Evolutionary conservation across 202 grass and related monocot genomes (phyloP), one percentile per base, ranked within the genome.

Genomic region (Tripidium arundinaceum): DNA sequence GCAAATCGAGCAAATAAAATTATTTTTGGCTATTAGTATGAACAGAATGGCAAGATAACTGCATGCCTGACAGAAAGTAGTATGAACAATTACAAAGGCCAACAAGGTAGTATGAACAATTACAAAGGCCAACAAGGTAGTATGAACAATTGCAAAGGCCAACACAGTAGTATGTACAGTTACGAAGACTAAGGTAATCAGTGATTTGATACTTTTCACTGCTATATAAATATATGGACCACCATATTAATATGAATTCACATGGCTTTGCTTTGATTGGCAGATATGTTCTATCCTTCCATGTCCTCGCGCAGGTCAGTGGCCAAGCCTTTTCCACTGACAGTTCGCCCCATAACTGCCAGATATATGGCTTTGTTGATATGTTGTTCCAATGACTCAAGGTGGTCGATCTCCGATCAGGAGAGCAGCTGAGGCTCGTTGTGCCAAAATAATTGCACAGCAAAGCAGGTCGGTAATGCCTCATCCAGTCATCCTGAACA

Each of bases 401-500:
- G 21, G 38, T 2, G 2, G 14, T 79, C 10, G 1, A 57, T 69
- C 47, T 40, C 63, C 22, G 5, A 58, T 29, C 9, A 70, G 21
- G 21, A 67, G 62, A 38, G 24, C 77, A 54, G 24, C n/a, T 0
- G 0, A 39, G n/a, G 70, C 6, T 0, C 31, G 0, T 6, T 74
- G 71, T 9, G n/a, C 31, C 71, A 0, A 31, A 59, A 59, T 57
- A 22, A 57, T 74, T 57, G 49, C 7, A 2, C 24, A 2, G 29
- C 4, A 26, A 67, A 10, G 62, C n/a, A 38, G n/a, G n/a, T n/a
- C n/a, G n/a, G n/a, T 18, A 27, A 68, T 69, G 65, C 26, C 42
- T 41, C 80, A 13, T 79, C 69, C 80, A 79, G 81, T 31, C 75
- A 9, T 79, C 69, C 80, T 87, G 81, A 75, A 68, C 14, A 41